Conservation (phyloP, 163 green algal species). For the Botryococcus braunii region DNA sequence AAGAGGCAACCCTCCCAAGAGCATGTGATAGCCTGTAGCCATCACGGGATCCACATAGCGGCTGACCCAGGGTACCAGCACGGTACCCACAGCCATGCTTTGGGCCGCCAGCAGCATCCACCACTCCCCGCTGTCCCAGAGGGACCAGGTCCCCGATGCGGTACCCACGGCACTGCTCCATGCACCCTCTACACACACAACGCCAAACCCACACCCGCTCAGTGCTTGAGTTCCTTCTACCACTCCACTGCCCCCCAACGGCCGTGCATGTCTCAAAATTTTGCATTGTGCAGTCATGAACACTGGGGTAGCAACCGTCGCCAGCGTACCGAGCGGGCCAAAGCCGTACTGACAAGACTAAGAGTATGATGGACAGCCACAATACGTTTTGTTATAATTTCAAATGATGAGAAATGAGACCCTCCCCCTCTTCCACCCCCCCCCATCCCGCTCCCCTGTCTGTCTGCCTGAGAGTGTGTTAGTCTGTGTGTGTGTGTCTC, state of each 20-base stretch:
- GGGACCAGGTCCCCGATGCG: conserved; percentile 10
- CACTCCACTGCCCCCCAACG: neutral
- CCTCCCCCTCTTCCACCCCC: too few relatives aligned
- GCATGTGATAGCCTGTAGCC: conserved; percentile 84
- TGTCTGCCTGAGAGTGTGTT: too few relatives aligned
- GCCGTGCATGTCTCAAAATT: too few relatives aligned
- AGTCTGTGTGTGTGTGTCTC: too few relatives aligned
- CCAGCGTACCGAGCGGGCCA: too few relatives aligned
- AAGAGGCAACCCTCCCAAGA: conserved; percentile 73
- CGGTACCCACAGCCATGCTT: conserved; percentile 82
- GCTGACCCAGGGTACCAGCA: conserved; percentile 43
- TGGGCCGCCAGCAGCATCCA: conserved; percentile 89
- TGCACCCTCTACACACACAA: neutral
- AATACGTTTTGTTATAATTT: too few relatives aligned
- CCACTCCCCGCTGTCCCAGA: conserved; percentile 70
- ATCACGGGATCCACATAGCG: conserved; percentile 73
- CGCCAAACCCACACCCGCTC: neutral
- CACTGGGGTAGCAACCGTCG: too few relatives aligned
- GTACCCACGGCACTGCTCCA: neutral
- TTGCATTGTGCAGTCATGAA: too few relatives aligned
- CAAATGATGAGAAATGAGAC: too few relatives aligned
- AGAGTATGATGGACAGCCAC: too few relatives aligned
- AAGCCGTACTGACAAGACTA: too few relatives aligned
- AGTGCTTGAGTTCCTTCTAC: neutral
- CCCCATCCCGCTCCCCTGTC: too few relatives aligned